These are phyloP conservation scores for Acer saccharum DNA, from an alignment of 345 rosid species.

Conservation along the genomic window DNA sequence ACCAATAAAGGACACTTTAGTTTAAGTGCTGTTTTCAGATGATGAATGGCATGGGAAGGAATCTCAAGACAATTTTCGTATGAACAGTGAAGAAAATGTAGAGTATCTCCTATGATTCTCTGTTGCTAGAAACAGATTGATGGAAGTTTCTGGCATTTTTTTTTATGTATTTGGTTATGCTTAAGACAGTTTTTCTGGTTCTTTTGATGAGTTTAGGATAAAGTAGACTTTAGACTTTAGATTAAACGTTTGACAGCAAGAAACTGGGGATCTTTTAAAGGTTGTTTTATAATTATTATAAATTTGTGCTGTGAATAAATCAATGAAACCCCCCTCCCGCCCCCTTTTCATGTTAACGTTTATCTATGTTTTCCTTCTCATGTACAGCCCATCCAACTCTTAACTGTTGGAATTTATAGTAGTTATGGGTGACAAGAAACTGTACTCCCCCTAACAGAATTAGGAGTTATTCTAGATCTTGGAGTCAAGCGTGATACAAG, in stretches of 20 bases:
- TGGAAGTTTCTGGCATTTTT: neutral
- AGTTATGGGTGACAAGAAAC: constrained; percentile 10
- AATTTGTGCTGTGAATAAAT: neutral
- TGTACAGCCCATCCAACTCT: neutral
- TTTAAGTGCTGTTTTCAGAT: neutral
- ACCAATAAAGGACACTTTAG: neutral
- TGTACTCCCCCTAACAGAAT: constrained; percentile 40
- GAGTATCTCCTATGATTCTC: no score
- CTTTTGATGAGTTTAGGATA: neutral
- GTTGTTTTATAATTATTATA: neutral
- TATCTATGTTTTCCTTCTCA: neutral
- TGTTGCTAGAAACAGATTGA: no score
- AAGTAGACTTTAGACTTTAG: neutral
- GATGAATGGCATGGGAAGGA: neutral
- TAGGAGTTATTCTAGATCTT: constrained; percentile 57
- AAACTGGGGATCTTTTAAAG: neutral
- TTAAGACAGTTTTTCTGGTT: neutral
- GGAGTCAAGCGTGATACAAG: constrained; percentile 70
- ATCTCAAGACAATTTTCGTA: no score
- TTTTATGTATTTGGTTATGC: neutral
- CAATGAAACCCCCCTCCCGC: neutral
- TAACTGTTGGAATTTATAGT: constrained; percentile 3
- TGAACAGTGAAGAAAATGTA: no score
- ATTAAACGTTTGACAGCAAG: neutral
- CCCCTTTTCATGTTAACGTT: neutral